Evolutionary conservation across 345 rosid genomes (phyloP), one percentile per base, ranked within the genome.

Genomic region (Pelargonium nanum): DNA sequence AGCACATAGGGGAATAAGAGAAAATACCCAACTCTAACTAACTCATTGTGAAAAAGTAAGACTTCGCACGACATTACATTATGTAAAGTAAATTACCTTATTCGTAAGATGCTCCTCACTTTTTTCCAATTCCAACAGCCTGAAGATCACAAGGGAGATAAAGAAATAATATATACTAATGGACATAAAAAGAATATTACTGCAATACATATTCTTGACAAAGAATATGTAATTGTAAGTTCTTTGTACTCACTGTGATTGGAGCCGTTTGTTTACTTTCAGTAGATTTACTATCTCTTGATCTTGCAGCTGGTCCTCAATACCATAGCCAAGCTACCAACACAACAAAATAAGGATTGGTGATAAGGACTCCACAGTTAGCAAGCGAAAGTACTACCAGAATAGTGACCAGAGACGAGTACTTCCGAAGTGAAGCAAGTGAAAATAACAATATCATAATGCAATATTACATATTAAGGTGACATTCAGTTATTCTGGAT

Each of bases 161-260:
- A 20, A 19, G 55, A 19, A 1, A 52, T 52, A 19, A 19, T 52
- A 52, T 52, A 52, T 20, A n/a, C 17, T 17, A 4, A 45, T 17
- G 10, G 2, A 45, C 52, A 45, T 13, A 45, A 19, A 52, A 19
- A n/a, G 22, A 52, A 4, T 17, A 19, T 19, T 20, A 52, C 23
- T 6, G 23, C 32, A 22, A 34, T 7, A 28, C 3, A 52, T 19
- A n/a, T n/a, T n/a, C n/a, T 2, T 22, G 51, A 25, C 4, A n/a
- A 21, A 54, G 2, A 24, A 2, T 13, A 19, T 22, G 2, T 19
- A 40, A 40, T 17, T 40, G 15, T 17, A 40, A 40, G 48, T 40
- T 40, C 32, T 28, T 40, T 20, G 21, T 56, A 60, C 70, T 70
- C 59, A 57, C 74, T 10, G 34, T n/a, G 56, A 51, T 9, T 17